Percentiles rank a stretch among this genome's conserved stretches.
phyloP scores from a whole-genome alignment of 106 monocot species.

The Narthecium ossifragum region DNA sequence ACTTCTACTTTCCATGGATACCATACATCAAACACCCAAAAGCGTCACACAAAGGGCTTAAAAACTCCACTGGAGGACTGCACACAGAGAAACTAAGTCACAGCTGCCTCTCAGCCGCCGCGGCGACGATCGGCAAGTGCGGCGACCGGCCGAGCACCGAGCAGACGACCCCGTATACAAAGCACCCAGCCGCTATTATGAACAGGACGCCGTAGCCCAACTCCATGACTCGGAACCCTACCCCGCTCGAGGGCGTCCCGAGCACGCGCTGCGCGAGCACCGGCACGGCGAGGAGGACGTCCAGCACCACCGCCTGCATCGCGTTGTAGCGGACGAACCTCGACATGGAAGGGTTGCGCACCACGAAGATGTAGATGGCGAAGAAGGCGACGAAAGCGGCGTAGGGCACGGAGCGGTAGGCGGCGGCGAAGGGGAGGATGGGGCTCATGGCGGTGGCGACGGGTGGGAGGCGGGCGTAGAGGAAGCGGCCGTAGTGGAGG shows the following conservation, averaged over 20 bases:
- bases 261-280: constrained; percentile 38
- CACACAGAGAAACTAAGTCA: constrained; percentile 5
- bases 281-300: constrained; percentile 69
- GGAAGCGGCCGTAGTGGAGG: constrained; percentile 77
- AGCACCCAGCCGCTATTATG: constrained; percentile 35
- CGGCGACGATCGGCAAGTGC: constrained; percentile 61
- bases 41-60: not conserved
- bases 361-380: constrained; percentile 79
- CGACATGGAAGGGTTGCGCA: constrained; percentile 52
- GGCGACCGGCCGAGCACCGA: constrained; percentile 72
- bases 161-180: constrained; percentile 46
- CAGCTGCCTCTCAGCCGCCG: constrained; percentile 73
- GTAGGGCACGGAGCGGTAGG: constrained; percentile 62
- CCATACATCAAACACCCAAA: not conserved
- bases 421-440: constrained; percentile 44
- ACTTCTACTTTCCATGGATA: not conserved
- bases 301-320: constrained; percentile 87
- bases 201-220: constrained; percentile 49
- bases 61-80: not conserved
- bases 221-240: constrained; percentile 52
- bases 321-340: constrained; percentile 70
- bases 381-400: constrained; percentile 82
- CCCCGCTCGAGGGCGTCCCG: constrained; percentile 43
- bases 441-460: constrained; percentile 45
- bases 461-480: constrained; percentile 47